Conservation (phyloP, 345 rosid genomes). For the Anacardium occidentale region DNA sequence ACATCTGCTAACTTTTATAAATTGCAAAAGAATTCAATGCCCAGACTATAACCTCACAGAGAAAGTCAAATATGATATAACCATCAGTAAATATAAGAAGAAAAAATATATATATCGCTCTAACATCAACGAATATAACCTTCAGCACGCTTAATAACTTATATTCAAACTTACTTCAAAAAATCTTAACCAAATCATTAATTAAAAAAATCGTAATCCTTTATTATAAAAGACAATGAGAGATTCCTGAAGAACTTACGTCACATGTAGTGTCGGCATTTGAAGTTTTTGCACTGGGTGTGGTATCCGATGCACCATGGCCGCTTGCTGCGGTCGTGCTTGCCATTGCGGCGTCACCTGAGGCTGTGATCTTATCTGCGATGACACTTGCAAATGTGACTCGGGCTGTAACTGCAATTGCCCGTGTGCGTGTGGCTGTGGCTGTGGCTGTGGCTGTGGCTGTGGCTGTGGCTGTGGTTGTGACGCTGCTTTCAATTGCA, state of each 20-base stretch:
- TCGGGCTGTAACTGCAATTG: conserved; percentile 22
- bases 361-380: conserved; percentile 19
- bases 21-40: background rate
- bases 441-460: conserved; percentile 23
- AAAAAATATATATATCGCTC: background rate
- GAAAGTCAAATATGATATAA: background rate
- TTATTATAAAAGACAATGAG: background rate
- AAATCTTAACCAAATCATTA: background rate
- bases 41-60: background rate
- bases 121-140: background rate
- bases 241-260: conserved; percentile 28
- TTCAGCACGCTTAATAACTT: background rate
- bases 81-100: background rate
- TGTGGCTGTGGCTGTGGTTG: conserved; percentile 17
- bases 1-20: background rate
- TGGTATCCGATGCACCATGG: conserved; percentile 29
- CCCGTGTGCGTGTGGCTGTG: conserved; percentile 8
- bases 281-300: conserved; percentile 45
- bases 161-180: background rate
- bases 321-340: conserved; percentile 29
- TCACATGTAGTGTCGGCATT: conserved; percentile 27
- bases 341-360: conserved; percentile 27
- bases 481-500: conserved; percentile 14
- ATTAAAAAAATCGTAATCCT: background rate
- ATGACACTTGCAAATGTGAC: conserved; percentile 9